phyloP scores from a whole-genome alignment of 495 filamentous ascomycete species.

The Aspergillus diversus region DNA sequence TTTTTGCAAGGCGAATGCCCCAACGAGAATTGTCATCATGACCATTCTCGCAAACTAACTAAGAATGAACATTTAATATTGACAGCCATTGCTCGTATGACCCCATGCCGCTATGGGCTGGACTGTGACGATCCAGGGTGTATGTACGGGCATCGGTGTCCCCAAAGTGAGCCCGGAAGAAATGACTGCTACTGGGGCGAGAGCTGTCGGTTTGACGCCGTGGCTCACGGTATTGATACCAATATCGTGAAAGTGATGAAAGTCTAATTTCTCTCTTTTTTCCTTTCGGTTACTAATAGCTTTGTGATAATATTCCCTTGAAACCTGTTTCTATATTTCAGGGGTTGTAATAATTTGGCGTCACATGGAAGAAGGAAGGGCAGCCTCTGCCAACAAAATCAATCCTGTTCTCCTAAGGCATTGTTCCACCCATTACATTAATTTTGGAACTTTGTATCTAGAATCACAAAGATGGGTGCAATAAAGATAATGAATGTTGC shows the following conservation, averaged over 20 bases:
- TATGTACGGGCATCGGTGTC: slow-evolving; percentile 78
- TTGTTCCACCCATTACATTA: not conserved
- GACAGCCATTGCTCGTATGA: slow-evolving; percentile 72
- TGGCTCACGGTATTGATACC: slow-evolving; percentile 55
- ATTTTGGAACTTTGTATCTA: not conserved
- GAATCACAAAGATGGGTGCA: not conserved
- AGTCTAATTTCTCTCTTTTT: slow-evolving; percentile 35
- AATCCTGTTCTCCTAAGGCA: not conserved
- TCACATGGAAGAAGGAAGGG: no score
- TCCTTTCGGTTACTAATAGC: not conserved
- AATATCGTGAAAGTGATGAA: slow-evolving; percentile 57
- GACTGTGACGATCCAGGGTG: slow-evolving; percentile 76
- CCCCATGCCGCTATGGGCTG: slow-evolving; percentile 74
- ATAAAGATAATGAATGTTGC: not conserved
- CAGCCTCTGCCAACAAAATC: not conserved
- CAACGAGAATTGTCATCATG: slow-evolving; percentile 72
- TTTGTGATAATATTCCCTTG: not conserved
- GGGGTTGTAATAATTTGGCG: slow-evolving; percentile 14
- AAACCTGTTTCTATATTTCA: not conserved
- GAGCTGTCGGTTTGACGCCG: slow-evolving; percentile 53
- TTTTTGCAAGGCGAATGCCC: slow-evolving; percentile 77
- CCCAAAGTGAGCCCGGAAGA: slow-evolving; percentile 50
- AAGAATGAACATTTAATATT: slow-evolving; percentile 69
- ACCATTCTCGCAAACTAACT: slow-evolving; percentile 72
- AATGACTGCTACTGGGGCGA: slow-evolving; percentile 56